A percentile compares a stretch with the other conserved stretches of the same genome.
Conservation (phyloP, 148 eudicot genomes). For the Euryodendron excelsum region DNA sequence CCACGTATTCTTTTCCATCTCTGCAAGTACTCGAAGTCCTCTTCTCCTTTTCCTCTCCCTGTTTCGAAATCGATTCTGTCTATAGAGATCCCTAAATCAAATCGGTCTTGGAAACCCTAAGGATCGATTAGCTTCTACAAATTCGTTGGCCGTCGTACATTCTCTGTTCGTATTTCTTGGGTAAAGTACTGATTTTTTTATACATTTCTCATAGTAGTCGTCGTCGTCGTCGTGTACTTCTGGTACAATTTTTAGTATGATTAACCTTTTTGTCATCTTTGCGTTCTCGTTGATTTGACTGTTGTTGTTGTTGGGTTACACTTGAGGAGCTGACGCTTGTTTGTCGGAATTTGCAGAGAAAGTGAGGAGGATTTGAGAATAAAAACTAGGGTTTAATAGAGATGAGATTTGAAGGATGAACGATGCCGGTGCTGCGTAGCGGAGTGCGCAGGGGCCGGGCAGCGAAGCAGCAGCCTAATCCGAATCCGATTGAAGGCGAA, state of each 20-base stretch:
- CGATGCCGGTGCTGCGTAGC: conserved; percentile 58
- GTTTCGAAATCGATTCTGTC: neutral
- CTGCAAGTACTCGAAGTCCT: neutral
- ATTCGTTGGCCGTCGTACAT: neutral
- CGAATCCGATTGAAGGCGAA: conserved; percentile 23
- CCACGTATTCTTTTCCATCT: neutral
- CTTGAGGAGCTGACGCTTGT: neutral
- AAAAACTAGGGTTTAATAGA: conserved; percentile 12
- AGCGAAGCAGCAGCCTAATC: conserved; percentile 39
- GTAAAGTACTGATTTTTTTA: neutral
- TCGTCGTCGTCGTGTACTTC: neutral
- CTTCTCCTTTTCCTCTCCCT: neutral
- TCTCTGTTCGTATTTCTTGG: neutral
- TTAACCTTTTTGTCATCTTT: neutral
- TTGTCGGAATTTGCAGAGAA: conserved; percentile 13
- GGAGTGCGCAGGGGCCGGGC: conserved; percentile 68
- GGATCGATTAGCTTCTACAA: neutral
- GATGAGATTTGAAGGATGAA: conserved; percentile 51
- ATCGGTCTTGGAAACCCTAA: neutral
- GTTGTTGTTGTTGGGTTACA: neutral
- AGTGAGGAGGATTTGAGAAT: neutral
- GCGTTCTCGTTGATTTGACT: neutral
- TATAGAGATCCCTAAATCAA: neutral
- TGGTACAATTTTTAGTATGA: neutral
- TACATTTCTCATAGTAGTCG: neutral